phyloP scores from a whole-genome alignment of 495 filamentous ascomycete genomes.

The Penicillium taxi region DNA sequence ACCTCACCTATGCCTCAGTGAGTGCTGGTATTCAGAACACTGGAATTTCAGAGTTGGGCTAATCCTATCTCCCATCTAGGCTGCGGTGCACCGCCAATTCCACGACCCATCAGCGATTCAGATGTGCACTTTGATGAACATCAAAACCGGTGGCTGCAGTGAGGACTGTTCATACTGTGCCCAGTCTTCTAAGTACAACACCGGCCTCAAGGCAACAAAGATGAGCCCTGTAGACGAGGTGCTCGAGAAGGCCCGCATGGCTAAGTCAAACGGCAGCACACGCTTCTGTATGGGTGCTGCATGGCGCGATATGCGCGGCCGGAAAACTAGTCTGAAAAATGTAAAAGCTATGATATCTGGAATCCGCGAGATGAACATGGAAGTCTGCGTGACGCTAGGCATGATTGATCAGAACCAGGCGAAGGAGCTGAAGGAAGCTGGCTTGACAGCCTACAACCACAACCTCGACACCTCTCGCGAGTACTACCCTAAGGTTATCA shows the following conservation, averaged over 20 bases:
- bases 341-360: constrained; percentile 75
- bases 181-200: constrained; percentile 71
- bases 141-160: constrained; percentile 85
- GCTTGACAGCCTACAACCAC: constrained; percentile 83
- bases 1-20: constrained; percentile 67
- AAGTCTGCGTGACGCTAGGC: constrained; percentile 78
- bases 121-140: constrained; percentile 88
- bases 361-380: constrained; percentile 71
- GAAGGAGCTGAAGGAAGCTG: constrained; percentile 69
- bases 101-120: constrained; percentile 72
- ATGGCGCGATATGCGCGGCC: constrained; percentile 85
- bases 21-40: constrained; percentile 14
- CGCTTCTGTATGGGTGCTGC: constrained; percentile 90
- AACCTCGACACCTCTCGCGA: constrained; percentile 83
- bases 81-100: constrained; percentile 68
- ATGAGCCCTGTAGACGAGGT: constrained; percentile 71
- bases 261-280: constrained; percentile 70
- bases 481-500: constrained; percentile 74
- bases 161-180: constrained; percentile 89
- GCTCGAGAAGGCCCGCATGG: constrained; percentile 62
- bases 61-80: constrained; percentile 35
- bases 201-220: constrained; percentile 69
- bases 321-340: constrained; percentile 68
- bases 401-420: constrained; percentile 79
- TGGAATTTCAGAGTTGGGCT: background rate